Evolutionary conservation across 2,329 filamentous ascomycete genomes (phyloP), one percentile per base, ranked within the genome.

Genomic region (Drechslerella dactyloides): DNA sequence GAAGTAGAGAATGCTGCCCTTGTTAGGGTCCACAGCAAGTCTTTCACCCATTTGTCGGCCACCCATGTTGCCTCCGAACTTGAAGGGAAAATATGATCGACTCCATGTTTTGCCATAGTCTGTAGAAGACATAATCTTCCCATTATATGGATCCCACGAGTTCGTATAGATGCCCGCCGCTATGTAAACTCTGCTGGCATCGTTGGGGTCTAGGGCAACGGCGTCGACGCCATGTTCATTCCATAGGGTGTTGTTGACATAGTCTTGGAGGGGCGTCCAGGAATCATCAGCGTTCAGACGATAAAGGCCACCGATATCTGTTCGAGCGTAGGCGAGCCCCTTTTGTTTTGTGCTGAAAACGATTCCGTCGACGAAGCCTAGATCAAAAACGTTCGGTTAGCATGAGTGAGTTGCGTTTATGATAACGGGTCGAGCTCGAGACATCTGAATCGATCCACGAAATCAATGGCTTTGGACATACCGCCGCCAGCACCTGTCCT

Each of bases 51-150:
- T 84, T 2, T 85, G 85, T 21, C 85, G 82, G 1, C 85, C 85
- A 2, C 85, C 85, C 84, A 86, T 86, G 75, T 87, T 87, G 0
- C 85, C 85, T 2, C 85, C 85, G 50, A 86, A 83, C 76, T 87
- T 87, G 80, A 87, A 87, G 1, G 83, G 80, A 0, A 87, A 79
- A 6, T 79, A 78, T 0, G 83, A 81, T 19, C 80, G 79, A 1
- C 78, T 75, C 83, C 84, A 87, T 0, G 84, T 85, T 1, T 77
- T 78, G 0, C 85, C 85, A 74, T 82, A 80, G 74, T 87, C 84
- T 6, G 80, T 82, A 2, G 83, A 85, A 19, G 82, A 81, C 24
- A 85, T 80, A 37, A 87, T 85, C 7, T 83, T 80, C 4, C 84
- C 85, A 1, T 82, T 80, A 60, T 83, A 84, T 0, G 85, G 84